Evolutionary conservation across 805 yeast genomes (phyloP).

Genomic region (Candida qinlingensis): DNA sequence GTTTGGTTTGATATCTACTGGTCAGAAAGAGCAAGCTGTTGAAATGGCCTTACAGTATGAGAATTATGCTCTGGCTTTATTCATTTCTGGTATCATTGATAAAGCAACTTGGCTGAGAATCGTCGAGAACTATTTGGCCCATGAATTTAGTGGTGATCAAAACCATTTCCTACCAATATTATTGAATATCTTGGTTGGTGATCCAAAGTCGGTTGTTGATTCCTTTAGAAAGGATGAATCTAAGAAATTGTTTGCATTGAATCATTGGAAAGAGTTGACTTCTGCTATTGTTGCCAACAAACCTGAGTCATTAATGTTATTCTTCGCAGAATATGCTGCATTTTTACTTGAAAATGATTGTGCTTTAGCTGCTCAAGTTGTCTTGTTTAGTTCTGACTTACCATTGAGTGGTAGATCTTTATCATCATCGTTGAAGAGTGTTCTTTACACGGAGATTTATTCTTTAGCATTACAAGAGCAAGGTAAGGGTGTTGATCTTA

Average conservation of each 20-base stretch:
- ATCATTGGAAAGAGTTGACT: constrained; percentile 47
- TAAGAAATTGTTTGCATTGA: constrained; percentile 43
- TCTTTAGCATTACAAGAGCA: constrained; percentile 17
- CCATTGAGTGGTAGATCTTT: constrained; percentile 31
- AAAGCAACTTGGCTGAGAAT: constrained; percentile 53
- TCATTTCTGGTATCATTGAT: constrained; percentile 64
- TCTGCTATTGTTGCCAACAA: constrained; percentile 35
- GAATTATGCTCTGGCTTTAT: constrained; percentile 74
- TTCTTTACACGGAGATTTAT: constrained; percentile 28
- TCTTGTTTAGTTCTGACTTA: constrained; percentile 42
- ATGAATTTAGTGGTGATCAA: constrained; percentile 38
- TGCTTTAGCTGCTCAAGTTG: constrained; percentile 35
- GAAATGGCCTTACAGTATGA: constrained; percentile 52
- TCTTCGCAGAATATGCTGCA: constrained; percentile 46
- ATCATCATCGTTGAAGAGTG: constrained; percentile 18
- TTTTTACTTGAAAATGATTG: constrained; percentile 35
- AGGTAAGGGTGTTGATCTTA: constrained; percentile 36
- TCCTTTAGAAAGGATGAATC: constrained; percentile 36
- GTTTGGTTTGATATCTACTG: constrained; percentile 62
- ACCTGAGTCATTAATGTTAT: constrained; percentile 30
- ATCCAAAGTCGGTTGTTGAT: constrained; percentile 45
- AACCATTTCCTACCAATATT: constrained; percentile 46
- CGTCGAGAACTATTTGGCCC: constrained; percentile 51
- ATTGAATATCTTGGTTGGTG: constrained; percentile 62
- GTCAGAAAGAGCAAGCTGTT: constrained; percentile 64